A percentile compares a stretch with the other conserved stretches of the same genome.
phyloP scores from a whole-genome alignment of 164 flowering plant species.

The Akebia trifoliata region DNA sequence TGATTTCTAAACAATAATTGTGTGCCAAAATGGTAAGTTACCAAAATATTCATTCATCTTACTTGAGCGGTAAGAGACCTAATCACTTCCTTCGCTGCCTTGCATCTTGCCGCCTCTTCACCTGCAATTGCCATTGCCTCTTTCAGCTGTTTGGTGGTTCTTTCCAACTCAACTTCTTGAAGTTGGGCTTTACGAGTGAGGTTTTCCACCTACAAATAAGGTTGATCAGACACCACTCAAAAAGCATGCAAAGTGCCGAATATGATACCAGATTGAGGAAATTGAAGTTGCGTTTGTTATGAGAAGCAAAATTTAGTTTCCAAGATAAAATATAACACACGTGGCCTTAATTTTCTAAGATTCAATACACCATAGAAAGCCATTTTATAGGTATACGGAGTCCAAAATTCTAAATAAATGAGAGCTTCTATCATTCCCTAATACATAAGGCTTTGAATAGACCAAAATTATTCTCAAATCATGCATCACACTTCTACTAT shows the following conservation, averaged over 20 bases:
- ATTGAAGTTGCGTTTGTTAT: too few relatives aligned
- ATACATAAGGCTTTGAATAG: too few relatives aligned
- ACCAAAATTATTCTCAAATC: too few relatives aligned
- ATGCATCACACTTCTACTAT: too few relatives aligned
- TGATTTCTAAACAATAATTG: background rate
- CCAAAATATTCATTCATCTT: slow-evolving; percentile 21
- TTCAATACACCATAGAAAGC: background rate
- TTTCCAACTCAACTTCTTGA: slow-evolving; percentile 84
- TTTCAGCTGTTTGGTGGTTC: slow-evolving; percentile 80
- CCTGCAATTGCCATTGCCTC: slow-evolving; percentile 83
- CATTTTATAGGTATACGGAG: background rate
- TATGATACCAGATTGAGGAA: background rate
- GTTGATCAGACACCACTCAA: slow-evolving; percentile 5
- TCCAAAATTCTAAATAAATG: background rate
- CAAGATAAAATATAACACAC: background rate
- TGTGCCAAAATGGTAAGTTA: background rate
- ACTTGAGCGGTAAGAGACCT: slow-evolving; percentile 97
- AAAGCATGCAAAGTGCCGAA: too few relatives aligned
- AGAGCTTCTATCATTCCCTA: background rate
- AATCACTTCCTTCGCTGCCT: slow-evolving; percentile 96
- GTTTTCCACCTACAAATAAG: slow-evolving; percentile 65
- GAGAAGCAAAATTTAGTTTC: too few relatives aligned
- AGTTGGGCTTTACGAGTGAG: slow-evolving; percentile 79
- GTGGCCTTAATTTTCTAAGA: background rate
- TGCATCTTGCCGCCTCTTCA: slow-evolving; percentile 91